These are phyloP conservation scores for Pseudotsuga menziesii DNA, from an alignment of 75 land plant species.

Conservation along the genomic window DNA sequence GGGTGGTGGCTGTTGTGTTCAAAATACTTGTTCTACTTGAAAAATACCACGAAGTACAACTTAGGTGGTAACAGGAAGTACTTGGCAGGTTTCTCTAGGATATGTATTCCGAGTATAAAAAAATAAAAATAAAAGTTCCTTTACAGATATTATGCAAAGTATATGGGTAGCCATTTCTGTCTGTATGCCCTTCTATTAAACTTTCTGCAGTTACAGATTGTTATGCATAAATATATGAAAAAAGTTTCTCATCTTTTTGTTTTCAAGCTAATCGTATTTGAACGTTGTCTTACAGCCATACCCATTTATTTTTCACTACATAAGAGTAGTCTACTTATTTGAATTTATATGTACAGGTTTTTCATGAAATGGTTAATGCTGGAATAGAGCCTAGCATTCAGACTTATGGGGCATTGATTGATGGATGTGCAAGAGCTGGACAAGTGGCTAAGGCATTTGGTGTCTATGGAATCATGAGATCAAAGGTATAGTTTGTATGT, in stretches of 20 bases:
- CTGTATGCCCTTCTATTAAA: neutral
- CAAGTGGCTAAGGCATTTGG: conserved; percentile 98
- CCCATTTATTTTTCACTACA: neutral
- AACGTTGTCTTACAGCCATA: neutral
- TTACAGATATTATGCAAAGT: neutral
- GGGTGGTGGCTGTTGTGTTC: too few species aligned
- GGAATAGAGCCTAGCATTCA: conserved; percentile 81
- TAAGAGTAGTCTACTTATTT: neutral
- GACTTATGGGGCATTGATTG: conserved; percentile 96
- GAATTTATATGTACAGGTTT: conserved; percentile 46
- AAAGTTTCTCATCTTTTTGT: neutral
- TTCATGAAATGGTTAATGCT: conserved; percentile 85
- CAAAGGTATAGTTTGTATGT: conserved; percentile 53
- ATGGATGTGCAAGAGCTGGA: conserved; percentile 96
- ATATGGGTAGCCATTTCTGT: neutral
- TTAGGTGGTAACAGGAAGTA: too few species aligned
- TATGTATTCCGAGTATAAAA: too few species aligned
- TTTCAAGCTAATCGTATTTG: neutral
- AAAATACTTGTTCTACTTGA: too few species aligned
- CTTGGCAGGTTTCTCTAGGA: neutral
- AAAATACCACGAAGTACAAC: too few species aligned
- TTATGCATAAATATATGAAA: neutral
- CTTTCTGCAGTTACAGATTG: neutral
- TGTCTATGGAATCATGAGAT: conserved; percentile 90
- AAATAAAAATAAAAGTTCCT: neutral